Base-by-base conservation (phyloP, 2,329 filamentous ascomycete genomes). In the Anthostomella pinea region DNA sequence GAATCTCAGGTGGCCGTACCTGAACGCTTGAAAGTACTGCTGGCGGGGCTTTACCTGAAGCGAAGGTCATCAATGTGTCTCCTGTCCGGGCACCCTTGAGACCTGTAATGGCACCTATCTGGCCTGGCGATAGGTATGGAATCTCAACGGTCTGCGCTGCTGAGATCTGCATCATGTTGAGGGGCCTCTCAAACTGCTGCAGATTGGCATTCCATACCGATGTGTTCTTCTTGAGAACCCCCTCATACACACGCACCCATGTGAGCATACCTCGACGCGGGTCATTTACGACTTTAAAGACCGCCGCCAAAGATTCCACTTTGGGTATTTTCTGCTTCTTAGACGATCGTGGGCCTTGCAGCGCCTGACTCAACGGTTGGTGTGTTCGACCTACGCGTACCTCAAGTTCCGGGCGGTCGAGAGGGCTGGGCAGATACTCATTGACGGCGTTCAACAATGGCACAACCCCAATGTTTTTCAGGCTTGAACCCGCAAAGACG, bases 271-370 rank as follows among this genome's bases (percentile, higher is more conserved):
- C 93, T 38, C 89, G 82, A 46, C 84, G 84, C 7, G 85, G 70
- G 54, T 97, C 91, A 48, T 91, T 85, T 46, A 93, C 88, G 5
- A 97, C 93, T 63, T 98, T 98, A 75, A 97, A 98, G 2, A 97
- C 77, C 11, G 84, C 86, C 17, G 79, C 75, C 3, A 79, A 65
- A 5, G 73, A 67, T 7, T 68, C 64, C 30, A 66, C 44, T 2
- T 54, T 56, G 6, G 59, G 43, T 9, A 63, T 57, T 24, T 45
- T 47, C 7, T 60, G 56, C 43, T 68, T 69, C 16, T 62, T 62
- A 16, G 64, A 60, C 2, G 45, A 34, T 17, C 49, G 39, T 7
- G 50, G 36, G 13, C 53, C 41, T 14, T 59, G 49, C 11, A 79
- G 57, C 5, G 72, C 54, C 2, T 70, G 50, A 16, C 57, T 50